Base-by-base conservation (phyloP, 164 flowering plant genomes). In the Macadamia integrifolia region DNA sequence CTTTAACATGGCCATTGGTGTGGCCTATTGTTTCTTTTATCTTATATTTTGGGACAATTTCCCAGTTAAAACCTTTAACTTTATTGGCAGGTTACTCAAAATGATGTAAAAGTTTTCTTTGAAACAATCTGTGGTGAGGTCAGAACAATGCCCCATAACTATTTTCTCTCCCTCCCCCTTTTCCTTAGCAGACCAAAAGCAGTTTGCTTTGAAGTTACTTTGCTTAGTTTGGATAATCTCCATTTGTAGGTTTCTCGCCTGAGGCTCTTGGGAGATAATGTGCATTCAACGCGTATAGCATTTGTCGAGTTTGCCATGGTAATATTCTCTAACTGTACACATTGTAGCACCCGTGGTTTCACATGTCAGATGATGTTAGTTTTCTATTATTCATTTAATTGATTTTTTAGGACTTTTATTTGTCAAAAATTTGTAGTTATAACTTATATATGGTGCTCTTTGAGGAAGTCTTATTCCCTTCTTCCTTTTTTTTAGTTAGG, bases 81-180 rank as follows among this genome's bases (percentile, higher is more conserved):
- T 67, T 77, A 35, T 65, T 77, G 63, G 17, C 83, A 94, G 99
- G 81, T 94, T 75, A 80, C 98, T 66, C 99, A 94, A 72, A 84
- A 86, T 14, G 97, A 92, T 71, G 88, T 94, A 70, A 90, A 86
- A 71, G 81, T 77, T 60, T 92, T 94, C 78, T 94, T 94, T 80
- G 96, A 94, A 77, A 75, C 90, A 61, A 32, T 83, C 50, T 94
- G 99, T 79, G 99, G 99, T 70, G 90, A 92, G 97, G 99, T 94
- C 56, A 65, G 79, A 50, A 64, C 31, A 70, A 60, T 67, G 30
- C 49, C 9, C 7, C 43, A 40, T 9, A 15, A 23, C 60, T 52
- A 12, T 14, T 58, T 67, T 62, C 60, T 23, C 3, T 5, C 40
- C 40, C 0, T 5, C 40, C 40, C 40, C 40, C 40, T 35, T 35